These are phyloP conservation scores for Aspergillus pseudoterreus DNA, from an alignment of 2,329 filamentous ascomycete species.

Conservation along the genomic window DNA sequence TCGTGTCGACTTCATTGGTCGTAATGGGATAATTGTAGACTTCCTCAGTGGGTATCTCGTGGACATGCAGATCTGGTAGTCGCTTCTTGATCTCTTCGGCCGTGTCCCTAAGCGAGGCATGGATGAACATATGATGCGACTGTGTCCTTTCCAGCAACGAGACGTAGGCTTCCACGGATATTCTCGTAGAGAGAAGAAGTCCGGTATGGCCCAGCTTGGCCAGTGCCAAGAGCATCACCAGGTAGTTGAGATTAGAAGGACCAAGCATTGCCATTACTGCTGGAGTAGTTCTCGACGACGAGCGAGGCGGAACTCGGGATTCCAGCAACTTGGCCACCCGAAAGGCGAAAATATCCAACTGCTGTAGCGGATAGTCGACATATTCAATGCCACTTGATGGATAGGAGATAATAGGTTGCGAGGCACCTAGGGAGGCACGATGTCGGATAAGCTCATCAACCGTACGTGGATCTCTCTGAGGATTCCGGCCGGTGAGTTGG, in stretches of 20 bases:
- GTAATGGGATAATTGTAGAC: slow-evolving; percentile 18
- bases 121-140: slow-evolving; percentile 33
- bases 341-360: slow-evolving; percentile 39
- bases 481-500: background rate
- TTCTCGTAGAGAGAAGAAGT: slow-evolving; percentile 53
- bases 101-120: slow-evolving; percentile 20
- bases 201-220: slow-evolving; percentile 54
- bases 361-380: slow-evolving; percentile 46
- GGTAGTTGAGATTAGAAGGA: slow-evolving; percentile 53
- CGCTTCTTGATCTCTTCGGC: slow-evolving; percentile 19
- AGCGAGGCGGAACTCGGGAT: slow-evolving; percentile 20
- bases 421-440: slow-evolving; percentile 31
- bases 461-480: slow-evolving; percentile 20
- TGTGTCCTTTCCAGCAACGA: slow-evolving; percentile 45
- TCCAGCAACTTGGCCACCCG: slow-evolving; percentile 28
- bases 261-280: slow-evolving; percentile 50
- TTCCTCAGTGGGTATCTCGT: slow-evolving; percentile 23
- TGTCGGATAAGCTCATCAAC: slow-evolving; percentile 40
- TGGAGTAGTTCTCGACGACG: slow-evolving; percentile 24
- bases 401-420: slow-evolving; percentile 42
- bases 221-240: slow-evolving; percentile 53
- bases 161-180: slow-evolving; percentile 50
- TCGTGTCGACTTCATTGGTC: slow-evolving; percentile 16
- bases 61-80: slow-evolving; percentile 20
- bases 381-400: slow-evolving; percentile 43